Evolutionary conservation across 306 rosid genomes (phyloP).

Genomic region (Cicer cuneatum): DNA sequence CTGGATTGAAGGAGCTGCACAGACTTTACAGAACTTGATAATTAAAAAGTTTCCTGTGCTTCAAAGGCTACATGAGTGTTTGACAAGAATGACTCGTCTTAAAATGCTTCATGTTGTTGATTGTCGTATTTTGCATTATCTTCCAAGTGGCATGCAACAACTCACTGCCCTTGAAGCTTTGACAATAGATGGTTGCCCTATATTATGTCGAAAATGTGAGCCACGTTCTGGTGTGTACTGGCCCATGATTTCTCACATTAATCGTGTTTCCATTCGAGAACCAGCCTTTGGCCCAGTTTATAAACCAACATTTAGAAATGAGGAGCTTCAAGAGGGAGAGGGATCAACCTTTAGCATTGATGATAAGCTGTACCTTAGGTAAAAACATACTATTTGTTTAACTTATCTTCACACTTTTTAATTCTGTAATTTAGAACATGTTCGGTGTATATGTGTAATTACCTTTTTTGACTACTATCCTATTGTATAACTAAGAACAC

Average conservation of each 20-base stretch:
- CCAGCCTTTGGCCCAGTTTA: background rate
- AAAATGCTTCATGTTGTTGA: background rate
- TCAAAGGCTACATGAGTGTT: background rate
- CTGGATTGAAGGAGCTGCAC: constrained; percentile 5
- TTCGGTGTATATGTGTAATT: too few species aligned
- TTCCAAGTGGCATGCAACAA: background rate
- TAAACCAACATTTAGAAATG: too few species aligned
- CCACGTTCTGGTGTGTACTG: background rate
- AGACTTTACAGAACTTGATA: background rate
- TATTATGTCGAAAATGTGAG: background rate
- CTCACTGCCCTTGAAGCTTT: constrained; percentile 10
- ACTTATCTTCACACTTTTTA: too few species aligned
- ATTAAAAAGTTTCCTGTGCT: background rate
- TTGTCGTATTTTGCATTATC: background rate
- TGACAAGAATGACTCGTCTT: constrained; percentile 13
- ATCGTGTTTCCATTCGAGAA: background rate
- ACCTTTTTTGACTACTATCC: too few species aligned
- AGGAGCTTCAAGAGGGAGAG: too few species aligned
- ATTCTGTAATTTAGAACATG: too few species aligned
- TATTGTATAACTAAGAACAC: too few species aligned
- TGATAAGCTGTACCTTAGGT: too few species aligned
- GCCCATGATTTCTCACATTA: constrained; percentile 6
- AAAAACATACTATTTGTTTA: too few species aligned
- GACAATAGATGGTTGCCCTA: constrained; percentile 3
- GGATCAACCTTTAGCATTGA: too few species aligned